These are phyloP conservation scores for Epichloe festucae DNA, from an alignment of 2,329 filamentous ascomycete species.

Conservation along the genomic window DNA sequence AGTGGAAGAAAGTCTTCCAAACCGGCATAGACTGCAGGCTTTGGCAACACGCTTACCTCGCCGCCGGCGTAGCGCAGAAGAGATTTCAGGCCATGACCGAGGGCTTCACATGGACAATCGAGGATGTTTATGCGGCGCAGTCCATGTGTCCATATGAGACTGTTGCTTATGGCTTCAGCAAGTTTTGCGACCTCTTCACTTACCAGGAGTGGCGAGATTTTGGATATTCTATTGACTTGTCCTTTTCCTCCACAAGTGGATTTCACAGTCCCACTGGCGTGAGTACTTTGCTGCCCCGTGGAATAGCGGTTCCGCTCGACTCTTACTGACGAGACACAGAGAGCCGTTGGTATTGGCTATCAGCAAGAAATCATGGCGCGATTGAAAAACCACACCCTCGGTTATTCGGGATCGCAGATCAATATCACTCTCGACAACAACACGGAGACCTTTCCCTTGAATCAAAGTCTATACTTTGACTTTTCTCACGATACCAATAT, in stretches of 20 bases:
- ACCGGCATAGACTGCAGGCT: no score
- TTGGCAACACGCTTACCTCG: neutral
- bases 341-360: constrained; percentile 61
- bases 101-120: constrained; percentile 49
- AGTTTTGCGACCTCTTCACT: constrained; percentile 62
- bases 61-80: constrained; percentile 35
- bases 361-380: constrained; percentile 62
- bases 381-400: constrained; percentile 51
- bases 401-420: constrained; percentile 45
- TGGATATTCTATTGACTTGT: constrained; percentile 57
- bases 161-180: constrained; percentile 60
- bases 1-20: constrained; percentile 1
- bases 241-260: constrained; percentile 46
- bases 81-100: constrained; percentile 44
- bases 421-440: constrained; percentile 60
- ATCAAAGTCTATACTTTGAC: constrained; percentile 64
- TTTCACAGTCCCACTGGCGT: constrained; percentile 53
- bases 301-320: neutral
- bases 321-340: constrained; percentile 12
- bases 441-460: constrained; percentile 55
- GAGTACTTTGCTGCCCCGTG: constrained; percentile 13
- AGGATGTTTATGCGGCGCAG: constrained; percentile 55
- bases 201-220: constrained; percentile 63
- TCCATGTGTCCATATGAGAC: constrained; percentile 68
- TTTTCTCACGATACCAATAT: constrained; percentile 71